These are phyloP conservation scores for Golubevia sp. DNA, from an alignment of 1,284 basidiomycete species.

Conservation along the genomic window DNA sequence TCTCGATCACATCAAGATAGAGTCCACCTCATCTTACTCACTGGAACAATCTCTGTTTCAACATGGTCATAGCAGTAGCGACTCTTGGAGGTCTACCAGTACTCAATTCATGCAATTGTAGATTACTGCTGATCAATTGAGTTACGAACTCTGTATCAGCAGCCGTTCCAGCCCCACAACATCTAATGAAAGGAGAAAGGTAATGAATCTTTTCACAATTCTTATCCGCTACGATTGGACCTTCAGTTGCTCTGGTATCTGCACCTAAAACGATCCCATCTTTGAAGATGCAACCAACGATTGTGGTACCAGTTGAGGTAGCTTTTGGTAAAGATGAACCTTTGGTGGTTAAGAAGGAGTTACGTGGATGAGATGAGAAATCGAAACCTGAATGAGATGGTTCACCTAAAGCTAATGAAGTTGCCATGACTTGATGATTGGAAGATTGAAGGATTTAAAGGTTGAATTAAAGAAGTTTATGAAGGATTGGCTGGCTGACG, in stretches of 20 bases:
- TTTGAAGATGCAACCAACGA: constrained; percentile 68
- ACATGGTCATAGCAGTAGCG: constrained; percentile 97
- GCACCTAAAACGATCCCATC: constrained; percentile 94
- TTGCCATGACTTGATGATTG: background rate
- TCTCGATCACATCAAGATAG: no score
- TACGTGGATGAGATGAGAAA: constrained; percentile 50
- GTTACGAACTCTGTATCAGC: constrained; percentile 90
- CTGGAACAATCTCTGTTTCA: constrained; percentile 84
- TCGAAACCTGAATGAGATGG: constrained; percentile 42
- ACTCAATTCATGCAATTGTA: constrained; percentile 57
- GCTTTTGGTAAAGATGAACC: constrained; percentile 44
- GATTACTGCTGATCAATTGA: constrained; percentile 51
- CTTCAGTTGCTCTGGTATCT: constrained; percentile 93
- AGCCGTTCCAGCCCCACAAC: constrained; percentile 97
- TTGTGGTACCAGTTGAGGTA: constrained; percentile 59
- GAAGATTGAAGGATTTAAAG: background rate
- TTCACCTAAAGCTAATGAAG: background rate
- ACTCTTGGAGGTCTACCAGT: constrained; percentile 69
- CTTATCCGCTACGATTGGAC: constrained; percentile 80
- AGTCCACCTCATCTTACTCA: no score
- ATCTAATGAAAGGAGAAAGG: constrained; percentile 71
- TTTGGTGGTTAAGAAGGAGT: constrained; percentile 28
- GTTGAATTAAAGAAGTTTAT: background rate
- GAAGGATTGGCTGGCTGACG: no score
- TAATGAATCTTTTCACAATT: constrained; percentile 78